These are phyloP conservation scores for Tricholoma hemisulphureum DNA, from an alignment of 768 basidiomycete species.

Conservation along the genomic window DNA sequence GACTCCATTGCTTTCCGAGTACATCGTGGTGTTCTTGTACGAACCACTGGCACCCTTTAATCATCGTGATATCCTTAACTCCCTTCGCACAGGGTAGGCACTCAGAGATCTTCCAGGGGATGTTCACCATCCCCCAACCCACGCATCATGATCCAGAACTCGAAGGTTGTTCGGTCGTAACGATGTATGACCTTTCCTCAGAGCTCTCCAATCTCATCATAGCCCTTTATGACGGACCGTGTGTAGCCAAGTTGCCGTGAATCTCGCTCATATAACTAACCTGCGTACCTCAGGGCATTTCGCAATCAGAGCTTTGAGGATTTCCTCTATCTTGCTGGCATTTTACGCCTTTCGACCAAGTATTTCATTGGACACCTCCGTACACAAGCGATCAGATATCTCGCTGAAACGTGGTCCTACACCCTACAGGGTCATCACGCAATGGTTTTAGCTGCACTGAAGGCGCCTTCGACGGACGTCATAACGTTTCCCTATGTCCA, in stretches of 20 bases:
- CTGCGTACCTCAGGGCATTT: conserved; percentile 34
- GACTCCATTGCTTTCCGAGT: conserved; percentile 49
- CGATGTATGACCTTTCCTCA: conserved; percentile 49
- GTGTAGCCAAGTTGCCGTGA: conserved; percentile 22
- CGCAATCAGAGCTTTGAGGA: conserved; percentile 42
- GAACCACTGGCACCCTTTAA: conserved; percentile 5
- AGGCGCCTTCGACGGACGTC: conserved; percentile 38
- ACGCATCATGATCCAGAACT: conserved; percentile 29
- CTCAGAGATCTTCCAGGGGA: conserved; percentile 55
- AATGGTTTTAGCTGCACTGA: conserved; percentile 51
- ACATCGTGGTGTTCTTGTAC: conserved; percentile 46
- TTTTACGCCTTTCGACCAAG: conserved; percentile 58
- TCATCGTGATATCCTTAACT: background rate
- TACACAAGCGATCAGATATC: conserved; percentile 46
- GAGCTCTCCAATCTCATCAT: conserved; percentile 52
- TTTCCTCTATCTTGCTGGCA: conserved; percentile 55
- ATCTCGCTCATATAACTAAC: background rate
- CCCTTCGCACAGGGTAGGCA: conserved; percentile 42
- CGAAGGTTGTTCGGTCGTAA: conserved; percentile 50
- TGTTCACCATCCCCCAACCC: conserved; percentile 52
- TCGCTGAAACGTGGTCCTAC: conserved; percentile 50
- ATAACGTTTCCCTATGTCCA: conserved; percentile 59
- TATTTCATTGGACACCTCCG: conserved; percentile 56
- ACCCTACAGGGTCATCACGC: conserved; percentile 55
- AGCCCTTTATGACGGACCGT: conserved; percentile 59